A percentile compares a stretch with the other conserved stretches of the same genome.
These are phyloP conservation scores for Aspergillus arachidicola DNA, from an alignment of 2,329 filamentous ascomycete species.

Conservation along the genomic window DNA sequence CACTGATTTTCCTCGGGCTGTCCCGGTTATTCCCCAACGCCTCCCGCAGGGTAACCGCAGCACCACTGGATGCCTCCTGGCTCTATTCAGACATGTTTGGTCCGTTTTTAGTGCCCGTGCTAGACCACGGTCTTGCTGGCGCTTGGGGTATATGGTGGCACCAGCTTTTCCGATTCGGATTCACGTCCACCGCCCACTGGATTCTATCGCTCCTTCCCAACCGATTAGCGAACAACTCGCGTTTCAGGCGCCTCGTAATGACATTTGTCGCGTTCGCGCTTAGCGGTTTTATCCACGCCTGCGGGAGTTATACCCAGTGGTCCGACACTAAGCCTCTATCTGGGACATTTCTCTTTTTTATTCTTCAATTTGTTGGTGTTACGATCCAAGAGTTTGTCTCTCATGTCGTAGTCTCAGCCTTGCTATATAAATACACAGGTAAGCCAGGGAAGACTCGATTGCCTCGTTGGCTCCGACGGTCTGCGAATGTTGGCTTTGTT, in stretches of 20 bases:
- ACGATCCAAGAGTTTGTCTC: constrained; percentile 54
- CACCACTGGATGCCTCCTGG: constrained; percentile 63
- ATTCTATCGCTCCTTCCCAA: constrained; percentile 32
- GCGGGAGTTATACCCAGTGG: constrained; percentile 69
- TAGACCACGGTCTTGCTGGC: constrained; percentile 71
- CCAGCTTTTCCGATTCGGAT: constrained; percentile 76
- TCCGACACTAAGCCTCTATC: constrained; percentile 59
- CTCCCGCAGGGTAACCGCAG: constrained; percentile 61
- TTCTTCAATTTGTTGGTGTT: constrained; percentile 68
- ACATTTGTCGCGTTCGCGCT: constrained; percentile 36
- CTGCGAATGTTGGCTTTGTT: constrained; percentile 64
- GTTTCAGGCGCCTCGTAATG: constrained; percentile 26
- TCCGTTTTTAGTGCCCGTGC: constrained; percentile 38
- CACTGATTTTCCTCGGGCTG: constrained; percentile 60
- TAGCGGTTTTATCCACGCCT: constrained; percentile 62
- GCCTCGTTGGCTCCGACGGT: constrained; percentile 52
- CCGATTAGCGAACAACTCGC: constrained; percentile 17
- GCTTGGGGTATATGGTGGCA: constrained; percentile 92
- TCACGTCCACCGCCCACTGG: constrained; percentile 42
- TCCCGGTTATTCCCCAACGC: constrained; percentile 53
- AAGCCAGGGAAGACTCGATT: constrained; percentile 19
- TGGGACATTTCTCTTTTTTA: constrained; percentile 68
- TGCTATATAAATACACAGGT: neutral
- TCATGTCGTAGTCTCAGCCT: constrained; percentile 33
- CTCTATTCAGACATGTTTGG: constrained; percentile 64